A percentile compares a stretch with the other conserved stretches of the same genome.
Evolutionary conservation across 23 red algal species (phyloP).

Genomic region (Gracilaria domingensis): DNA sequence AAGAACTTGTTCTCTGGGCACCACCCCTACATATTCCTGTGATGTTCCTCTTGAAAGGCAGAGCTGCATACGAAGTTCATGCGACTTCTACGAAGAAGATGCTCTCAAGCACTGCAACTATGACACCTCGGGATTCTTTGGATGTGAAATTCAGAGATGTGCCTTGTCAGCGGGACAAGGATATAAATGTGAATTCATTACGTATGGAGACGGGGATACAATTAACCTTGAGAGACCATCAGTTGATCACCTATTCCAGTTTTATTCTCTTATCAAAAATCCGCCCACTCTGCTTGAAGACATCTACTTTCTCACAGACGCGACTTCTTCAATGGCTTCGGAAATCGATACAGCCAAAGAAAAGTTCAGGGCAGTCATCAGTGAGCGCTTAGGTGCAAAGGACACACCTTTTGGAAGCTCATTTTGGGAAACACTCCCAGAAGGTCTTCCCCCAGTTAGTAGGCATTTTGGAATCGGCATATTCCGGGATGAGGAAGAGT

Average conservation of each 20-base stretch:
- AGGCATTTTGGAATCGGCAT: not conserved
- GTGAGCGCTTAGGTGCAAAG: too few relatives aligned
- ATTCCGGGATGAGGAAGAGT: not conserved
- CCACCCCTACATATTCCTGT: not conserved
- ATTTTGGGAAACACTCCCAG: too few relatives aligned
- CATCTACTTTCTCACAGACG: slow-evolving; percentile 35
- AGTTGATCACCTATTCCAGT: not conserved
- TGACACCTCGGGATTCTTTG: not conserved
- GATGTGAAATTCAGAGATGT: slow-evolving; percentile 33
- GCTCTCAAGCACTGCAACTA: not conserved
- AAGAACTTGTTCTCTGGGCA: slow-evolving; percentile 4
- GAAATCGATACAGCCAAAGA: not conserved
- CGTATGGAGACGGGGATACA: not conserved
- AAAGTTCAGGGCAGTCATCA: not conserved
- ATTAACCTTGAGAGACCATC: not conserved
- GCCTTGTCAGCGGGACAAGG: not conserved
- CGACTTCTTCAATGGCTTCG: slow-evolving; percentile 6
- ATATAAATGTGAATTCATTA: not conserved
- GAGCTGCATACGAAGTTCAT: not conserved
- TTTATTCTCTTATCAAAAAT: slow-evolving; percentile 10
- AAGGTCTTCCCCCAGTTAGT: too few relatives aligned
- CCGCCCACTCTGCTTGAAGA: slow-evolving; percentile 14
- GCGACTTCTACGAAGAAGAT: slow-evolving; percentile 1
- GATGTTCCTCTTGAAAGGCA: not conserved
- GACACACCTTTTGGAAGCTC: too few relatives aligned